Evolutionary conservation across 2,329 filamentous ascomycete genomes (phyloP), one percentile per base, ranked within the genome.

Genomic region (Ceratocystis cacaofunesta): DNA sequence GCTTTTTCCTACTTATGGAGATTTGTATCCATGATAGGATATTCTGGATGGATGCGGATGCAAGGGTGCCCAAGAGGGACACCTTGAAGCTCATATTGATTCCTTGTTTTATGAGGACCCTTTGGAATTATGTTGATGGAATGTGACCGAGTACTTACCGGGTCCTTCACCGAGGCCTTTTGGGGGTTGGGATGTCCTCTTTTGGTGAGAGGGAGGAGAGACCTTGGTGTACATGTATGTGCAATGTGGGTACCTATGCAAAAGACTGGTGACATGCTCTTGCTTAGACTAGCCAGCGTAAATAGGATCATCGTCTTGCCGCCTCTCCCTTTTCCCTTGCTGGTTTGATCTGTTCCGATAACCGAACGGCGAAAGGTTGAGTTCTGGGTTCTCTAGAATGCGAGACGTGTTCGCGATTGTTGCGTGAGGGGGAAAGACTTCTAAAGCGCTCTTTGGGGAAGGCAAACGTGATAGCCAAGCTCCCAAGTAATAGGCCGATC

Each of bases 11-110:
- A 15, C 48, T 28, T 52, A 25, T 15, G 48, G 48, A 22, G 22
- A 28, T 28, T 28, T 4, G 15, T 55, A 10, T 55, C 12, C 19
- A 12, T 58, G 55, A n/a, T 17, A 2, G 7, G 15, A 58, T 8
- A n/a, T 8, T 41, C 36, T 30, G 55, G n/a, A n/a, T 10, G 55
- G 17, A 58, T 58, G 25, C n/a, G 3, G 55, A 58, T 58, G 55
- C 55, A 58, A 58, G 28, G 28, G 55, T 58, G 55, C 55, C 55
- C 28, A 58, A 58, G 55, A 58, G 55, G 55, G 55, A 36, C 50
- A 25, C 5, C 5, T 17, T 6, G 30, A 5, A 17, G 15, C 52
- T 30, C 30, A 30, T 32, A 32, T 15, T 17, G 7, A 28, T 28
- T 30, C 52, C 22, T 30, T 28, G 52, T 57, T n/a, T 57, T 57